Evolutionary conservation across 768 basidiomycete species (phyloP), one percentile per base, ranked within the genome.

Genomic region (Auricularia cornea): DNA sequence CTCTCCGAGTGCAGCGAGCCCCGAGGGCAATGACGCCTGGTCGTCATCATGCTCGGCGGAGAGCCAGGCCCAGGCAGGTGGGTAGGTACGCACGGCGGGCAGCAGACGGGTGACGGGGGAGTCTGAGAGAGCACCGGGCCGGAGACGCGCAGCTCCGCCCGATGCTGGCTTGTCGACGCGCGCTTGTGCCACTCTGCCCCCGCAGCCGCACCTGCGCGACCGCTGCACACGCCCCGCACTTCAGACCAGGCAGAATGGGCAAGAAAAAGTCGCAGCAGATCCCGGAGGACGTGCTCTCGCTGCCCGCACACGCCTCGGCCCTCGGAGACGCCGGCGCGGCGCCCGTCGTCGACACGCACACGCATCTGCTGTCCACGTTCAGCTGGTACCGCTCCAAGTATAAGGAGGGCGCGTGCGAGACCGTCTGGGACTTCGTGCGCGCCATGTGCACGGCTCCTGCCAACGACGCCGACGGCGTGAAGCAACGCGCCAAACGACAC

Each of bases 261-360:
- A 57, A 57, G 28, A 57, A 30, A 28, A 57, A 57, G 54, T 20
- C 16, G 0, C 44, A 48, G 20, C 16, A 12, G 26, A 31, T 57
- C 54, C 54, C 54, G 28, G 54, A 57, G 20, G 14, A 16, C 26
- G 54, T 57, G 4, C 30, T 57, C 28, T 57, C 54, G 54, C 54
- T 57, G 8, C 54, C 54, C 14, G 54, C 54, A 8, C 54, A 57
- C 30, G 30, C 28, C 16, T 6, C 54, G 5, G 54, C 54, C 10
- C 30, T 57, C 11, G 54, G 4, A 4, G 12, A 28, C 28, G 11
- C 54, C 12, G 28, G 20, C 31, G 23, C 67, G 23, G 70, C 66
- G 2, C 74, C 80, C 2, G 83, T 94, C 67, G 78, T 93, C 20
- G 92, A 94, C 74, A 94, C 92, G 0, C 92, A 94, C 75, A 91